Conservation (phyloP, 2,329 filamentous ascomycete genomes). For the Pseudocercospora musae region DNA sequence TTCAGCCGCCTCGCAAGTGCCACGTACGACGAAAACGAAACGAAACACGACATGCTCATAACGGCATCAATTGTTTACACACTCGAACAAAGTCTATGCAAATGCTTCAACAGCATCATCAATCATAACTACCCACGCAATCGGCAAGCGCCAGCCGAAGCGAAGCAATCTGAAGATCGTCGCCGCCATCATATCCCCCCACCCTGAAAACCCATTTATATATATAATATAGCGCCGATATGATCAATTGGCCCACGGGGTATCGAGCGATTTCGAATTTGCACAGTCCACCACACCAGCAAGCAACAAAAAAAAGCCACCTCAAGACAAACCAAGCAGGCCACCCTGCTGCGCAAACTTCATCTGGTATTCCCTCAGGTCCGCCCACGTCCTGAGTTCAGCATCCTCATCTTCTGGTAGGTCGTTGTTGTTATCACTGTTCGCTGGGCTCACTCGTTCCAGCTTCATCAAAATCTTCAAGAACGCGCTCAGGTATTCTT, state of each 20-base stretch:
- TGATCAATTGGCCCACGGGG: constrained; percentile 16
- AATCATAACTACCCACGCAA: not conserved
- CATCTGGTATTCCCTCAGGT: constrained; percentile 72
- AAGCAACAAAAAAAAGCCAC: not conserved
- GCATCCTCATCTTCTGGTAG: constrained; percentile 63
- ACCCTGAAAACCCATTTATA: constrained; percentile 4
- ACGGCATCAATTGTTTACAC: constrained; percentile 1
- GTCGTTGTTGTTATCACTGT: constrained; percentile 41
- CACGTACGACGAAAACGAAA: not conserved
- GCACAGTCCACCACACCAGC: not conserved
- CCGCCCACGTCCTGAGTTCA: constrained; percentile 74
- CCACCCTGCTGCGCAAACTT: constrained; percentile 67
- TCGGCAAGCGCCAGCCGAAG: constrained; percentile 2
- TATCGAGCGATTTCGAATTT: constrained; percentile 19
- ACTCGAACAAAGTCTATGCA: constrained; percentile 7
- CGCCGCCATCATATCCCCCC: constrained; percentile 10
- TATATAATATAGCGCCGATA: constrained; percentile 17
- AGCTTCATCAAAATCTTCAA: constrained; percentile 71
- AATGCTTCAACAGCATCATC: constrained; percentile 1
- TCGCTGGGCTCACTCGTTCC: constrained; percentile 59
- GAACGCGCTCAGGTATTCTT: constrained; percentile 69
- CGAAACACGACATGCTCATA: not conserved
- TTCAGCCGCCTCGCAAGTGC: not conserved
- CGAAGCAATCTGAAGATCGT: constrained; percentile 12
- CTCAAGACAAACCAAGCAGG: constrained; percentile 38